Base-by-base conservation (phyloP, 805 yeast genomes). In the Starmerella bombicola region DNA sequence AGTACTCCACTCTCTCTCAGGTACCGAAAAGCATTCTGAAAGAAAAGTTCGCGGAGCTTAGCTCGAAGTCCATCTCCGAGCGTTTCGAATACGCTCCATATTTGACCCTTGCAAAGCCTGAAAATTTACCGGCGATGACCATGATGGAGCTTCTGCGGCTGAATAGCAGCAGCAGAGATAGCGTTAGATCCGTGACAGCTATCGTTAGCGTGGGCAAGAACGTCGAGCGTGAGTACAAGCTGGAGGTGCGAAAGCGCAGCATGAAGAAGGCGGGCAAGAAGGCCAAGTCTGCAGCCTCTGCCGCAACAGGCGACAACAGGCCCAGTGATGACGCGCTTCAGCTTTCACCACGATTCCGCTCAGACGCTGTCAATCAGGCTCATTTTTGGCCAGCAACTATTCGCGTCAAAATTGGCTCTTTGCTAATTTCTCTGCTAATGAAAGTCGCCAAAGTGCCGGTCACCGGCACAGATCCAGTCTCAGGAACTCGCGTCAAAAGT, bases 381-480 rank as follows among this genome's bases (percentile, higher is more conserved):
- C 48, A 46, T 19, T 39, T 64, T 7, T 76, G 83, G 83, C 76
- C 80, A 0, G 64, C 63, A 38, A 65, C 67, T 1, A 61, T 71
- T 15, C 64, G 70, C 17, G 80, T 91, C 35, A 78, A 79, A 55
- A 68, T 91, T 20, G 97, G 97, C 2, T 80, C 95, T 1, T 70
- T 80, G 7, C 65, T 91, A 43, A 68, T 81, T 10, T 74, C 93
- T 2, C 65, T 80, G 50, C 61, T 91, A 41, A 67, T 88, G 54
- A 80, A 81, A 50, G 83, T 80, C 19, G 94, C 96, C 3, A 80
- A 75, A 52, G 79, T 88, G 10, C 70, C 75, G 19, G 95, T 86
- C 3, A 66, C 69, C 28, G 95, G 86, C 34, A 67, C 63, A 1
- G 95, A 88, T 56, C 96, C 96, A 2, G 67, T 74, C 2, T 78